Evolutionary conservation across 495 filamentous ascomycete species (phyloP).

Genomic region (Neurospora discreta): DNA sequence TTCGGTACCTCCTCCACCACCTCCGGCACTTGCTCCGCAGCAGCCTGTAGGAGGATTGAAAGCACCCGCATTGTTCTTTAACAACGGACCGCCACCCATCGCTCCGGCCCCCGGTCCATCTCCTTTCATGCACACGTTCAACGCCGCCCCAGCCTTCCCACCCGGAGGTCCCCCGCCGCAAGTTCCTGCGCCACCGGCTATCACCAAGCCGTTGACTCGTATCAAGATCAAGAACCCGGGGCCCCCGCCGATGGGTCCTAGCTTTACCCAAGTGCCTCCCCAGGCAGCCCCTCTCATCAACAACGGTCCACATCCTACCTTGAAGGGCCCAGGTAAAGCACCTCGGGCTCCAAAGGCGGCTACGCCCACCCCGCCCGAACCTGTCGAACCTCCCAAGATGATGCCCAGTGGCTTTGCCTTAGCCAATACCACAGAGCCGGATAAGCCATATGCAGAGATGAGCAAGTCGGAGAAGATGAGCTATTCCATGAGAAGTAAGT

Average conservation of each 20-base stretch:
- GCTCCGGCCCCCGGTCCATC: slow-evolving; percentile 11
- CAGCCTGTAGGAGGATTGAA: slow-evolving; percentile 10
- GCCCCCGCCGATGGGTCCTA: neutral
- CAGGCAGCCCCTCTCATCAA: slow-evolving; percentile 11
- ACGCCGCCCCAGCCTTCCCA: slow-evolving; percentile 10
- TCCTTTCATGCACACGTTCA: slow-evolving; percentile 20
- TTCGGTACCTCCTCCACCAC: slow-evolving; percentile 13
- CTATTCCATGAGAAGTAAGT: slow-evolving; percentile 38
- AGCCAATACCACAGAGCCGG: slow-evolving; percentile 11
- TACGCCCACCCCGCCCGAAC: neutral
- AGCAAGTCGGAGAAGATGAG: slow-evolving; percentile 45
- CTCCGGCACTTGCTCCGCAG: slow-evolving; percentile 5
- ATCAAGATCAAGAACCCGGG: slow-evolving; percentile 21
- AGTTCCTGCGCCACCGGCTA: slow-evolving; percentile 12
- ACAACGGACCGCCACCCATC: slow-evolving; percentile 6
- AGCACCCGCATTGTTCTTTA: slow-evolving; percentile 12
- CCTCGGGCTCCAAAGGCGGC: slow-evolving; percentile 7
- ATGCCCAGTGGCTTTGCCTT: neutral
- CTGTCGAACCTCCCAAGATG: neutral
- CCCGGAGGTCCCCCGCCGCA: slow-evolving; percentile 9
- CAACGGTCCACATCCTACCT: slow-evolving; percentile 5
- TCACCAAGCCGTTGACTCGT: slow-evolving; percentile 22
- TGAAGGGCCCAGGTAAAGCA: slow-evolving; percentile 9
- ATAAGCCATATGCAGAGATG: slow-evolving; percentile 38
- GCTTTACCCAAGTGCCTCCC: neutral